Evolutionary conservation across 1,139 yeast species (phyloP), one percentile per base, ranked within the genome.

Genomic region (Protomyces inundatus): DNA sequence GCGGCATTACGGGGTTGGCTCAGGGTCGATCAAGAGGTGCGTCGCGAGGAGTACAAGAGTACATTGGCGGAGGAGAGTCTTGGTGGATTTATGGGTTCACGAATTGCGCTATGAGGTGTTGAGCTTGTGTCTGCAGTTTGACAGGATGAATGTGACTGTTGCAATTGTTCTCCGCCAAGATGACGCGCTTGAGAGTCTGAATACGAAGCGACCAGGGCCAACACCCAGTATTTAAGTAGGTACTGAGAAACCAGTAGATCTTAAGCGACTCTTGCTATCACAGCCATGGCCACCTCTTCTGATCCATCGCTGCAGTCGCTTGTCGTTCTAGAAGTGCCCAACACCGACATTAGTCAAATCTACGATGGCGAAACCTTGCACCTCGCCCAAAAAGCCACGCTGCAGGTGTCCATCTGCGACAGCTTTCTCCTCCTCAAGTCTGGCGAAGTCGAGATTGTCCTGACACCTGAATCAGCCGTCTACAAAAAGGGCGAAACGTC

Each of bases 41-140:
- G 36, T 4, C 39, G 62, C 45, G 62, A 58, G 33, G 62, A 37
- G 37, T 52, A 58, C 36, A 58, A 58, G 35, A 51, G 56, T 16
- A 50, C 53, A 14, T 56, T 58, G n/a, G 62, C 62, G 9, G 56
- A 52, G 35, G 40, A 37, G 32, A 42, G 48, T 42, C 48, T 42
- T 16, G 48, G 48, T 16, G 48, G 48, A 30, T 42, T 42, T 9
- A 42, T 42, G 48, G 48, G 48, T 4, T 42, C 48, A 10, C 48
- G 48, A 6, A 30, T 42, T 14, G 48, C 48, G n/a, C 9, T 42
- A 16, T 42, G 23, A 16, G 32, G 0, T 6, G 48, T 36, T 7
- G 1, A 2, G 3, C 23, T 23, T 23, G 23, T 23, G 2, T 2
- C 2, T 23, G 23, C 23, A 23, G 23, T 23, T 1, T 23, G 23